phyloP scores from a whole-genome alignment of 2,329 filamentous ascomycete genomes.

The Aspergillus sp. region DNA sequence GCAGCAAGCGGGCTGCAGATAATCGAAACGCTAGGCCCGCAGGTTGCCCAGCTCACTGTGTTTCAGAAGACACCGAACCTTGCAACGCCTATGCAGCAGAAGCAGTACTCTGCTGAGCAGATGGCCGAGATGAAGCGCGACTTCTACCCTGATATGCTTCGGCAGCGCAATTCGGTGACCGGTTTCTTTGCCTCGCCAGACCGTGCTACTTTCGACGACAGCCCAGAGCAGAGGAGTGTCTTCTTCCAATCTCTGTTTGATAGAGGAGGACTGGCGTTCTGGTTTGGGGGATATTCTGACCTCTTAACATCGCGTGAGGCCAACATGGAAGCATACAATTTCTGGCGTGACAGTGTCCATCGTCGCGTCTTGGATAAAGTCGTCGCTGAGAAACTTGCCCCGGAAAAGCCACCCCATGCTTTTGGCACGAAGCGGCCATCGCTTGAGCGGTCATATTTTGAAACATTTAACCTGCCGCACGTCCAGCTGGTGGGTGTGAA shows the following conservation, averaged over 20 bases:
- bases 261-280: not conserved
- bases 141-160: not conserved
- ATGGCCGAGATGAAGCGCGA: not conserved
- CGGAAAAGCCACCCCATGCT: not conserved
- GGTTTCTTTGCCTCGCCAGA: not conserved
- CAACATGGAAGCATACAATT: not conserved
- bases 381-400: not conserved
- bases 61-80: not conserved
- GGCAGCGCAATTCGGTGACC: not conserved
- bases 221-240: not conserved
- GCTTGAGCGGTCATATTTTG: not conserved
- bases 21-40: not conserved
- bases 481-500: not conserved
- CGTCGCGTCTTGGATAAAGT: not conserved
- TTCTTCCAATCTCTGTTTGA: not conserved
- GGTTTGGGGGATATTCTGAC: not conserved
- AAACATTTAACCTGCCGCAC: not conserved
- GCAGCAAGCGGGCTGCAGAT: conserved; percentile 1
- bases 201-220: not conserved
- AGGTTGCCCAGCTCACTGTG: not conserved
- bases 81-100: not conserved
- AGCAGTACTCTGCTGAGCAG: not conserved
- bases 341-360: not conserved
- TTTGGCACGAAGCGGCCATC: not conserved
- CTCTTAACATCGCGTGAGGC: not conserved